Evolutionary conservation across 116 monocot genomes (phyloP).

Genomic region (Iris pallida): DNA sequence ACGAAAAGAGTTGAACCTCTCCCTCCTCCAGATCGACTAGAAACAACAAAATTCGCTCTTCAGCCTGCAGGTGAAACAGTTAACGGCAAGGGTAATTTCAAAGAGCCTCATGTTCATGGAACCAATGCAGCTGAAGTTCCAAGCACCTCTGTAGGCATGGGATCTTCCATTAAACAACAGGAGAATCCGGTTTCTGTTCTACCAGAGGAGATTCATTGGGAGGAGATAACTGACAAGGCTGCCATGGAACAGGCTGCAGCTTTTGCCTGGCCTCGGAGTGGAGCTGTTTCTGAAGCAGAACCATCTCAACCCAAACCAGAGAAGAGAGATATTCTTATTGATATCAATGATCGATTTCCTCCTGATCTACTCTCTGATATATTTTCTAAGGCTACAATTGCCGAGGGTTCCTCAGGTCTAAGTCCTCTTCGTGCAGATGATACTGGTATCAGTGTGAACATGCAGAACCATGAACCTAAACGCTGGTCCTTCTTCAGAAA

Average conservation of each 20-base stretch:
- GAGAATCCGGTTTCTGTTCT: conserved; percentile 23
- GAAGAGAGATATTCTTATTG: conserved; percentile 57
- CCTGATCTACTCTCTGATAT: conserved; percentile 83
- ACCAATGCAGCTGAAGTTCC: conserved; percentile 9
- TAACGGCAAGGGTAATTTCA: conserved; percentile 10
- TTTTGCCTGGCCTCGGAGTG: conserved; percentile 15
- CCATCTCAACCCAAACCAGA: conserved; percentile 26
- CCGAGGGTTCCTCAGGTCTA: conserved; percentile 45
- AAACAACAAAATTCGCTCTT: background rate
- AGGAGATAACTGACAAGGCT: conserved; percentile 16
- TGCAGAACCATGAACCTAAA: conserved; percentile 80
- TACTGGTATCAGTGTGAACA: conserved; percentile 65
- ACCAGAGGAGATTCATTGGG: conserved; percentile 36
- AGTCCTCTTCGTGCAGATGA: conserved; percentile 45
- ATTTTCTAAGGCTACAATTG: conserved; percentile 51
- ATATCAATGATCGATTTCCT: conserved; percentile 80
- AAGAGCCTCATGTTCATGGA: conserved; percentile 16
- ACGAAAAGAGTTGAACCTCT: conserved; percentile 8
- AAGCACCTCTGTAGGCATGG: background rate
- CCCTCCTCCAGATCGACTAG: conserved; percentile 1
- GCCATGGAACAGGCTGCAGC: background rate
- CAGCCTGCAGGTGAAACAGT: conserved; percentile 16
- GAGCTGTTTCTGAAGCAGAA: conserved; percentile 32
- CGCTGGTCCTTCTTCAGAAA: conserved; percentile 90
- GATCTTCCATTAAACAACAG: conserved; percentile 11